Evolutionary conservation across 495 filamentous ascomycete genomes (phyloP).

Genomic region (Aspergillus panamensis): DNA sequence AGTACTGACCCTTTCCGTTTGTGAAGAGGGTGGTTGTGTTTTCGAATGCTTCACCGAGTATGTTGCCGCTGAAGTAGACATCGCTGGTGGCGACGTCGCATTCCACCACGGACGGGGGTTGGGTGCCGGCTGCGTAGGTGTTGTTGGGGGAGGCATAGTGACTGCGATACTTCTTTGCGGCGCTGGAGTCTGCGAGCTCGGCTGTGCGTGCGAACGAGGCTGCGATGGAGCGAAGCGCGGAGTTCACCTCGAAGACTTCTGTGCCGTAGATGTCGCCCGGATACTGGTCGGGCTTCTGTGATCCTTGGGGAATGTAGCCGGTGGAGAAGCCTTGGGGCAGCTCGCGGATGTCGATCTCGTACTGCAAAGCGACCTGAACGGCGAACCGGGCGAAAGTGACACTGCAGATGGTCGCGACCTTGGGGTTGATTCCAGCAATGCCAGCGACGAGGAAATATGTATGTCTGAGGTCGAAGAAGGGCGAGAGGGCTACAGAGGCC

Average conservation of each 20-base stretch:
- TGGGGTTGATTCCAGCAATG: slow-evolving; percentile 70
- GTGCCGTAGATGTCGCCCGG: slow-evolving; percentile 66
- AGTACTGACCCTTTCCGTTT: slow-evolving; percentile 66
- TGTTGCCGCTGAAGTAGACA: slow-evolving; percentile 64
- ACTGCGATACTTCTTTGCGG: slow-evolving; percentile 55
- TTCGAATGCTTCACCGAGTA: slow-evolving; percentile 60
- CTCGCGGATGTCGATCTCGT: slow-evolving; percentile 70
- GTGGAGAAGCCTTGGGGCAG: slow-evolving; percentile 62
- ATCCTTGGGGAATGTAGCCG: slow-evolving; percentile 63
- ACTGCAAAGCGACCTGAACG: slow-evolving; percentile 69
- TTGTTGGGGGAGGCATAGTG: slow-evolving; percentile 46
- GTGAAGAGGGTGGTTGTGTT: slow-evolving; percentile 63
- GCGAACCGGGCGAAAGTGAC: slow-evolving; percentile 67
- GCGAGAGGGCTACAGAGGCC: slow-evolving; percentile 54
- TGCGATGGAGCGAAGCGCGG: slow-evolving; percentile 54
- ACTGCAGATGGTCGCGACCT: slow-evolving; percentile 56
- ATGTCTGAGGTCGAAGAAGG: slow-evolving; percentile 59
- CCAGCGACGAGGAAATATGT: slow-evolving; percentile 72
- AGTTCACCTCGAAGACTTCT: slow-evolving; percentile 73
- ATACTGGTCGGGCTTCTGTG: slow-evolving; percentile 52
- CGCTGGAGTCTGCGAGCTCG: slow-evolving; percentile 51
- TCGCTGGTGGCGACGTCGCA: slow-evolving; percentile 70
- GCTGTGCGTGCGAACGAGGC: slow-evolving; percentile 54
- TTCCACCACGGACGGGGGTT: slow-evolving; percentile 54
- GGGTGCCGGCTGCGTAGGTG: slow-evolving; percentile 49